Evolutionary conservation across 2,329 filamentous ascomycete species (phyloP).

Genomic region (Didymella glomerata): DNA sequence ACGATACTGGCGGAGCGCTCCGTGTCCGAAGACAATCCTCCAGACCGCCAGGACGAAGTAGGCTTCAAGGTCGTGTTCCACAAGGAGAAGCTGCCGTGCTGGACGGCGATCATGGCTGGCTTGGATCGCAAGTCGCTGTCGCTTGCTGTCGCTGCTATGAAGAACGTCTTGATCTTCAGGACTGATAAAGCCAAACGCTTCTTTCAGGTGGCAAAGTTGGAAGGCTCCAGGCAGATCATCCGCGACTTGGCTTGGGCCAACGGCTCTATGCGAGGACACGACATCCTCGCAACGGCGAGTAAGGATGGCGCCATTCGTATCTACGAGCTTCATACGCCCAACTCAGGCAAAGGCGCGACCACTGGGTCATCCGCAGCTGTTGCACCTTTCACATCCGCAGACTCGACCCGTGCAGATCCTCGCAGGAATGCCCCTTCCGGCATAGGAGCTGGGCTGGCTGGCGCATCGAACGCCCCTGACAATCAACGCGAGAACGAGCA

Average conservation of each 20-base stretch:
- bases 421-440: constrained; percentile 57
- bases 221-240: constrained; percentile 77
- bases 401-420: constrained; percentile 36
- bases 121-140: constrained; percentile 80
- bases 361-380: constrained; percentile 34
- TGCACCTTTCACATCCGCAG: constrained; percentile 26
- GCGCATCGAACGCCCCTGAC: constrained; percentile 51
- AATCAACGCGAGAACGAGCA: constrained; percentile 64
- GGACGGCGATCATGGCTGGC: constrained; percentile 79
- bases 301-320: constrained; percentile 91
- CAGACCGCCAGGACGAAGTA: constrained; percentile 82
- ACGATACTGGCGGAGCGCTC: constrained; percentile 77
- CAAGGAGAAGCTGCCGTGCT: constrained; percentile 83
- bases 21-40: constrained; percentile 68
- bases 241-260: constrained; percentile 92
- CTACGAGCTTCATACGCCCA: constrained; percentile 76
- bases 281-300: constrained; percentile 88
- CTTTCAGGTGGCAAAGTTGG: constrained; percentile 81
- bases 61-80: constrained; percentile 89
- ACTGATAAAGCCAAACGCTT: constrained; percentile 79
- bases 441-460: constrained; percentile 63
- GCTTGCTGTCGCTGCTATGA: constrained; percentile 86
- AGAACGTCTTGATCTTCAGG: constrained; percentile 82
- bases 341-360: constrained; percentile 53
- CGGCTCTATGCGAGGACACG: constrained; percentile 87